Base-by-base conservation (phyloP, 1,139 yeast genomes). In the Geotrichum australiense region DNA sequence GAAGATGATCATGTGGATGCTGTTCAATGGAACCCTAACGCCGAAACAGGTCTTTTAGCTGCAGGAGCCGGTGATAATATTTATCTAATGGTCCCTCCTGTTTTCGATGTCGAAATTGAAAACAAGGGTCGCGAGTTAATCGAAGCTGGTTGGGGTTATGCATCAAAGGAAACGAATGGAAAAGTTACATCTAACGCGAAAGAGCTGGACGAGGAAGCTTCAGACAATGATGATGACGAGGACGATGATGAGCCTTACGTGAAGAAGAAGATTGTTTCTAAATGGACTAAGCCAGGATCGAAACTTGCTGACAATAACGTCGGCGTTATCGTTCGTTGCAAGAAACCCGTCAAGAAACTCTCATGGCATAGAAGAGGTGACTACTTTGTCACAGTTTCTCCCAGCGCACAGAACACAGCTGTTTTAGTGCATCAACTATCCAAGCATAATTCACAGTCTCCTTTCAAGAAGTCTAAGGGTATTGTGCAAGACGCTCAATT, bases 351-450 rank as follows among this genome's bases (percentile, higher is more conserved):
- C 51, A 87, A 86, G 66, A 82, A 80, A 58, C 56, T 91, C 14
- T 76, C 94, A 52, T 91, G 99, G 99, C 99, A 91, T 63, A 75
- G 96, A 62, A 82, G 84, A 58, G 99, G 98, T 58, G 98, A 91
- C 66, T 91, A 91, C 61, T 85, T 93, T 54, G 95, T 91, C 50
- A 80, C 94, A 2, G 94, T 86, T 18, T 79, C 95, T 10, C 97
- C 97, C 37, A 91, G 84, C 46, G 82, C 86, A 43, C 86, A 85
- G 47, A 80, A 86, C 58, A 76, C 93, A 5, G 81, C 97, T 4
- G 96, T 91, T 33, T 71, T 93, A 47, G 86, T 91, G 51, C 99
- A 91, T 65, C 97, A 91, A 67, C 67, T 91, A 39, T 85, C 96
- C 4, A 87, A 87, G 64, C 98, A 91, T 68, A 73, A 82, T 49